Evolutionary conservation across 2,329 filamentous ascomycete genomes (phyloP).

Genomic region (Aspergillus pseudonomiae): DNA sequence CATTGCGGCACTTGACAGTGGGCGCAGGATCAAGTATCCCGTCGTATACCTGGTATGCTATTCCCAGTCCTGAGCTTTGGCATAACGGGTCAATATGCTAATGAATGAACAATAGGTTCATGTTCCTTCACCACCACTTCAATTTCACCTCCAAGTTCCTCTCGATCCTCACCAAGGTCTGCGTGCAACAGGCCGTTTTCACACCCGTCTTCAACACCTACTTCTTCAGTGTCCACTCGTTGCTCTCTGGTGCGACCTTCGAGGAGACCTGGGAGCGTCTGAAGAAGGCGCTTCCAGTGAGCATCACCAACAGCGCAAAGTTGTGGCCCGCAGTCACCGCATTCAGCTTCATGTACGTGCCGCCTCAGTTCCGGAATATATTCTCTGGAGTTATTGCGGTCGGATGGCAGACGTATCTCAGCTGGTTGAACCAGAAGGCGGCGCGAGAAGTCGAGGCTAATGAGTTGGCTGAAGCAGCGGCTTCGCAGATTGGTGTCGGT

Average conservation of each 20-base stretch:
- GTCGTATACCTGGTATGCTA: slow-evolving; percentile 73
- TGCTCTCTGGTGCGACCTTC: slow-evolving; percentile 69
- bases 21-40: slow-evolving; percentile 75
- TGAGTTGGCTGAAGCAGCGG: slow-evolving; percentile 26
- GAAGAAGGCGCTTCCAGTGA: slow-evolving; percentile 73
- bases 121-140: slow-evolving; percentile 79
- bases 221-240: slow-evolving; percentile 79
- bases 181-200: slow-evolving; percentile 78
- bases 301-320: slow-evolving; percentile 78
- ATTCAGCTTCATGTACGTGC: slow-evolving; percentile 82
- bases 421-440: slow-evolving; percentile 74
- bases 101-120: slow-evolving; percentile 59
- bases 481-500: slow-evolving; percentile 15
- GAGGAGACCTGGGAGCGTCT: slow-evolving; percentile 71
- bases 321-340: slow-evolving; percentile 87
- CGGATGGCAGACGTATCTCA: slow-evolving; percentile 91
- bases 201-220: slow-evolving; percentile 82
- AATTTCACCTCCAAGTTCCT: slow-evolving; percentile 76
- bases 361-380: slow-evolving; percentile 75
- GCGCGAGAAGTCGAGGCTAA: slow-evolving; percentile 58
- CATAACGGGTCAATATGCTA: neutral
- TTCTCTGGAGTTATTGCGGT: slow-evolving; percentile 80
- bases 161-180: slow-evolving; percentile 75
- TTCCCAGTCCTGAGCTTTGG: neutral
- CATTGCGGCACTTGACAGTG: slow-evolving; percentile 72